Base-by-base conservation (phyloP, 2,329 filamentous ascomycete species). In the Canariomyces notabilis region DNA sequence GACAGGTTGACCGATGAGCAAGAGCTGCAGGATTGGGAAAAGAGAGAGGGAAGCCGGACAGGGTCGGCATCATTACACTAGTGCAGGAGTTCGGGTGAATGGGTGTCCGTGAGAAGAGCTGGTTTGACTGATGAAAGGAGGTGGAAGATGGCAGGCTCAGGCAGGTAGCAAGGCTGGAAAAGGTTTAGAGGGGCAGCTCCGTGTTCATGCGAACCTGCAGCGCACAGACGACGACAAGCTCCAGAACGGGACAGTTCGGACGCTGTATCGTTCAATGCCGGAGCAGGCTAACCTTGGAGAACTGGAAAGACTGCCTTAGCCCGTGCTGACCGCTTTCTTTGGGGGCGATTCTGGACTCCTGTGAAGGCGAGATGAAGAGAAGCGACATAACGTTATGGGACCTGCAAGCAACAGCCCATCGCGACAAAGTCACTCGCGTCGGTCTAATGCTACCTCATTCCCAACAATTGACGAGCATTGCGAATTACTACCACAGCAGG, bases 191-290 rank as follows among this genome's bases (percentile, higher is more conserved):
- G n/a, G n/a, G 34, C 49, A 44, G 32, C 54, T 49, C 49, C 53
- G 46, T 48, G 46, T 54, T 56, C 23, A 58, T 58, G 56, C 56
- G 48, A 50, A 49, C 45, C 53, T 52, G 51, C 55, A 48, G 43
- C 48, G 55, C 55, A 57, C 55, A 54, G 53, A 55, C 53, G 41
- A 38, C 49, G 44, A 19, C 20, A 46, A 18, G 46, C 47, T 45
- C n/a, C 50, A 48, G 47, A 57, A 51, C 44, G 51, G 51, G 51
- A 52, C 42, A 37, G 47, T 51, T n/a, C 48, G 38, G 47, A 49
- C 50, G 19, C 42, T 51, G 49, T 33, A 44, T 44, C 45, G 42
- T 38, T 55, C 51, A 57, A 58, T 58, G 56, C 56, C 53, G 50
- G 46, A 37, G 40, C 51, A 56, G 33, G 46, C 48, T 48, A 48